Evolutionary conservation across 106 monocot species (phyloP), one percentile per base, ranked within the genome.

Genomic region (Xerophyta viscosa): DNA sequence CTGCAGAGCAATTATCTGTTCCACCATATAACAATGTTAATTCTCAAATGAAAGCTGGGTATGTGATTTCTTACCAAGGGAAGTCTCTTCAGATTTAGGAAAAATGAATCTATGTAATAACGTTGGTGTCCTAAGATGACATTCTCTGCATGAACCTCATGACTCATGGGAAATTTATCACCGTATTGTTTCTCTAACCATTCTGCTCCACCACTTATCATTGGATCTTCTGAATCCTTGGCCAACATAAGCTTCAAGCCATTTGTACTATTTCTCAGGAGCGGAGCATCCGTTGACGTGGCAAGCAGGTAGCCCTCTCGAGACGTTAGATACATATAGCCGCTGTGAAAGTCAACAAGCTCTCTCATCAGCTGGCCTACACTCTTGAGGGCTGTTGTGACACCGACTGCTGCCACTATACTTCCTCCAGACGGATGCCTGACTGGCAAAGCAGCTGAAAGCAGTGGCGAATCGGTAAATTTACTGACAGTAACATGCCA

Each of bases 81-180:
- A 0, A 79, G 69, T 42, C 73, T 65, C 64, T 70, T 79, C 15
- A 79, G 61, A 52, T 79, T 65, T 41, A 79, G 56, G 43, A 69
- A 79, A 64, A 79, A 79, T 1, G 79, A 79, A 27, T 79, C 79
- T 27, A 79, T 74, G 39, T 79, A 73, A 56, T 69, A 79, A 50
- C 28, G 48, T 44, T 70, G 54, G 21, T 57, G 46, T 52, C 66
- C 69, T 30, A 79, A 39, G 41, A 61, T 57, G 28, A 79, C 67
- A 61, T 79, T 69, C 48, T 72, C 61, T 26, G 54, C 79, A 58
- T 79, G 79, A 56, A 70, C 64, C 52, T 79, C 79, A 46, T 69
- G 68, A 48, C 53, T 69, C 33, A 69, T 74, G 0, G 57, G 79
- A 41, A 69, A 79, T 13, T 69, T 30, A 42, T 79, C 60, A 2